Base-by-base conservation (phyloP, 1,284 basidiomycete species). In the Singerocomus inundabilis region DNA sequence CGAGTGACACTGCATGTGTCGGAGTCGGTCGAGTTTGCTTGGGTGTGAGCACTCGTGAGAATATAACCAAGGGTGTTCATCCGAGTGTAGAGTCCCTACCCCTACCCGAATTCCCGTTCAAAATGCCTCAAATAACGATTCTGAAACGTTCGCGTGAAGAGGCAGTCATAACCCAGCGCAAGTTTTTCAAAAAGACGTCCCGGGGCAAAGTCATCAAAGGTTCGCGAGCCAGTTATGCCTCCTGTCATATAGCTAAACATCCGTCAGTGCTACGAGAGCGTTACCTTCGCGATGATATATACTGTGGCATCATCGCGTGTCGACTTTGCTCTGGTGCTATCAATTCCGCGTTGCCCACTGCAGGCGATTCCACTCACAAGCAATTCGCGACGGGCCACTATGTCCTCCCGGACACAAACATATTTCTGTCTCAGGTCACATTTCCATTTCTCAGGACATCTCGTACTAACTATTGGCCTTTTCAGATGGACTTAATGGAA, bases 141-240 rank as follows among this genome's bases (percentile, higher is more conserved):
- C 74, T 85, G 33, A 94, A 92, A 63, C 75, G 92, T 49, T 78
- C 86, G 11, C 71, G 78, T 24, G 76, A 80, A 15, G 92, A 94
- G 65, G 82, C 86, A 0, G 80, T 84, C 2, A 67, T 91, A 5
- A 88, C 90, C 0, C 90, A 92, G 61, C 84, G 87, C 54, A 94
- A 92, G 67, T 96, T 93, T 68, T 88, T 93, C 75, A 93, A 91
- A 70, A 99, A 99, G 73, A 98, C 97, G 0, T 91, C 91, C 0
- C 74, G 84, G 53, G 96, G 97, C 24, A 97, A 96, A 67, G 93
- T 99, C 28, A 82, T 94, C 63, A 96, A 94, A 77, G 87, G 92
- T 91, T 21, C 16, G 56, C 43, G 18, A 12, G 4, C 24, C 6
- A 5, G 16, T 9, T 4, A 2, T 15, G 5, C 32, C 29, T 9